A percentile compares a stretch with the other conserved stretches of the same genome.
These are phyloP conservation scores for Penicillium parvum DNA, from an alignment of 495 filamentous ascomycete genomes.

Conservation along the genomic window DNA sequence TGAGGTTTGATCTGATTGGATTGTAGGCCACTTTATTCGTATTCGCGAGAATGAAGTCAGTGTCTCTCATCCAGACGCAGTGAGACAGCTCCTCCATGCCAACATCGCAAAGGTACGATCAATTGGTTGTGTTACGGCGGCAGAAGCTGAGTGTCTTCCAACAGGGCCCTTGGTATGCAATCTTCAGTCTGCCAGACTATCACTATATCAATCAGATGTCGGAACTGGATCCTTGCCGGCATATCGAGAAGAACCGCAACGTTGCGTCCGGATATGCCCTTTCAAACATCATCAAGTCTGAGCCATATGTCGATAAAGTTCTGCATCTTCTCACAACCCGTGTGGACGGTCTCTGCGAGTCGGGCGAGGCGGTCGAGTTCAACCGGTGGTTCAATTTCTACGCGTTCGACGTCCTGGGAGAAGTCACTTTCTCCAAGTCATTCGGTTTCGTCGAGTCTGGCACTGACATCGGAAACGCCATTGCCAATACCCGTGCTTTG, in stretches of 20 bases:
- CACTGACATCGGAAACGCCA: slow-evolving; percentile 40
- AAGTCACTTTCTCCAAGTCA: slow-evolving; percentile 35
- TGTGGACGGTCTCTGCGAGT: slow-evolving; percentile 22
- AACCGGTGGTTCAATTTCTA: slow-evolving; percentile 46
- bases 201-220: slow-evolving; percentile 44
- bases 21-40: slow-evolving; percentile 41
- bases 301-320: slow-evolving; percentile 34
- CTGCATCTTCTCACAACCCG: slow-evolving; percentile 28
- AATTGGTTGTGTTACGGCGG: neutral
- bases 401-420: slow-evolving; percentile 43
- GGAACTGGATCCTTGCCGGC: slow-evolving; percentile 31
- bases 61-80: slow-evolving; percentile 42
- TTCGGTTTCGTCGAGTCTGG: slow-evolving; percentile 42
- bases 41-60: slow-evolving; percentile 47
- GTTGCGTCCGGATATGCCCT: slow-evolving; percentile 35
- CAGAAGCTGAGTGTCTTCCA: neutral
- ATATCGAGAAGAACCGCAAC: slow-evolving; percentile 31
- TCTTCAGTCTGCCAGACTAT: slow-evolving; percentile 36
- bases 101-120: slow-evolving; percentile 22
- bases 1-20: neutral
- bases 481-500: slow-evolving; percentile 32
- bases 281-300: slow-evolving; percentile 36
- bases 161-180: slow-evolving; percentile 29
- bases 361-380: slow-evolving; percentile 30
- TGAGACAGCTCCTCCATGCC: slow-evolving; percentile 29